These are phyloP conservation scores for Chaetoscypha palmicola DNA, from an alignment of 2,329 filamentous ascomycete species.

Conservation along the genomic window DNA sequence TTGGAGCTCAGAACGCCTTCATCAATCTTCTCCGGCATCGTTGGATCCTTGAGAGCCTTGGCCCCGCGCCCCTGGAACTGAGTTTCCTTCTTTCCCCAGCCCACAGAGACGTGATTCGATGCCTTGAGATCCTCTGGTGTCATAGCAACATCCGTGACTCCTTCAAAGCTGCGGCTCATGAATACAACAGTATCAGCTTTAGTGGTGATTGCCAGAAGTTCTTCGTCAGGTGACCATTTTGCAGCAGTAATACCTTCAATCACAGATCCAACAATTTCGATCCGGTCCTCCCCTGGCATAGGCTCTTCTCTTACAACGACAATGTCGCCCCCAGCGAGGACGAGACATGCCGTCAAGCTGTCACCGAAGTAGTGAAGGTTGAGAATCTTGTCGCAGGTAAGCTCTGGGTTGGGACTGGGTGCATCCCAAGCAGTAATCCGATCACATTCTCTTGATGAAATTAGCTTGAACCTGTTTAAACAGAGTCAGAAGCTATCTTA, in stretches of 20 bases:
- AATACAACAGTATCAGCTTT: slow-evolving; percentile 73
- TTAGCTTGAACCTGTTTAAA: slow-evolving; percentile 31
- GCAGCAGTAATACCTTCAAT: slow-evolving; percentile 87
- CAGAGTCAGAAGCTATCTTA: slow-evolving; percentile 23
- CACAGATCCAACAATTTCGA: slow-evolving; percentile 93
- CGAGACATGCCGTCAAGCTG: slow-evolving; percentile 67
- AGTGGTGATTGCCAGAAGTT: slow-evolving; percentile 78
- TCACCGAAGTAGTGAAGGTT: slow-evolving; percentile 82
- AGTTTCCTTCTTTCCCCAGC: slow-evolving; percentile 97
- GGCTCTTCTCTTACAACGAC: slow-evolving; percentile 72
- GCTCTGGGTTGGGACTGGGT: slow-evolving; percentile 68
- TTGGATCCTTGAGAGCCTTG: slow-evolving; percentile 81
- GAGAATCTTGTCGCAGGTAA: slow-evolving; percentile 68
- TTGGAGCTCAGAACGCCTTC: slow-evolving; percentile 65
- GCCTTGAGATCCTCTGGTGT: slow-evolving; percentile 69
- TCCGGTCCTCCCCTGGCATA: slow-evolving; percentile 61
- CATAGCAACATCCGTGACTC: slow-evolving; percentile 67
- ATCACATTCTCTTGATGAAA: slow-evolving; percentile 31
- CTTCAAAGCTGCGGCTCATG: slow-evolving; percentile 89
- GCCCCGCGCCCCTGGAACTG: slow-evolving; percentile 93
- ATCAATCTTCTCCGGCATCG: slow-evolving; percentile 87
- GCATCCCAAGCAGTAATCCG: slow-evolving; percentile 80
- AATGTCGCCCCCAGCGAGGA: slow-evolving; percentile 87
- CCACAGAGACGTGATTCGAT: slow-evolving; percentile 93
- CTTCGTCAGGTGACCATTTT: slow-evolving; percentile 91